Percentiles rank a stretch among this genome's conserved stretches.
Conservation (phyloP, 2,329 filamentous ascomycete species). For the Fusarium sp. region DNA sequence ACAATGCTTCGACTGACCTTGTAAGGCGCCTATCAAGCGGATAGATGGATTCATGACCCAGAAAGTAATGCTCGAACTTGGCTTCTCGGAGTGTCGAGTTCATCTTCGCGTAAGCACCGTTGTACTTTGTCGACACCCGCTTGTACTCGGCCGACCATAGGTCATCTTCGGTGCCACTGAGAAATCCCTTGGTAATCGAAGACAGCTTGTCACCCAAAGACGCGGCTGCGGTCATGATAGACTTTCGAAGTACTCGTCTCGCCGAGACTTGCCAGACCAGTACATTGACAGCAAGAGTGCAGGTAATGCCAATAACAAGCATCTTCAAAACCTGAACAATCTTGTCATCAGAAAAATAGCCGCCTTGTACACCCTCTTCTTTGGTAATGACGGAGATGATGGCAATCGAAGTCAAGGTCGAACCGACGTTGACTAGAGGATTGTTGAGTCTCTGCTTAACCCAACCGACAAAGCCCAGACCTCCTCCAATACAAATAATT, state of each 20-base stretch:
- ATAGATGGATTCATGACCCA: slow-evolving; percentile 86
- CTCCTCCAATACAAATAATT: slow-evolving; percentile 87
- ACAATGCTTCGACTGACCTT: slow-evolving; percentile 86
- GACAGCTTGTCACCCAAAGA: slow-evolving; percentile 86
- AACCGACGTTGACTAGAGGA: slow-evolving; percentile 86
- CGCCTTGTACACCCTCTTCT: slow-evolving; percentile 88
- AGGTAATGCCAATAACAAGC: slow-evolving; percentile 82
- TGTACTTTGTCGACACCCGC: slow-evolving; percentile 75
- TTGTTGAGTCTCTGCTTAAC: slow-evolving; percentile 85
- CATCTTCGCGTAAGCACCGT: slow-evolving; percentile 77
- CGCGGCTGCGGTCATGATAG: slow-evolving; percentile 80
- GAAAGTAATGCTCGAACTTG: slow-evolving; percentile 88
- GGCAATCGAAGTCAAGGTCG: slow-evolving; percentile 88
- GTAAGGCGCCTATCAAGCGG: slow-evolving; percentile 84
- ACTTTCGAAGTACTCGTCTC: slow-evolving; percentile 79
- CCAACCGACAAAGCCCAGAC: slow-evolving; percentile 90
- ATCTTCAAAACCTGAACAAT: slow-evolving; percentile 88
- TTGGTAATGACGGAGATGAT: slow-evolving; percentile 93
- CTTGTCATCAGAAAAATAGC: slow-evolving; percentile 85
- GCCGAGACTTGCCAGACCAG: slow-evolving; percentile 86
- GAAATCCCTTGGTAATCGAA: slow-evolving; percentile 85
- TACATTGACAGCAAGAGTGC: slow-evolving; percentile 82
- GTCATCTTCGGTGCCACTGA: slow-evolving; percentile 86
- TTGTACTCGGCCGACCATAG: slow-evolving; percentile 77
- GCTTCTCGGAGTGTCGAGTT: slow-evolving; percentile 86